Conservation (phyloP, 129 eudicot genomes). For the Flaveria ramosissima region DNA sequence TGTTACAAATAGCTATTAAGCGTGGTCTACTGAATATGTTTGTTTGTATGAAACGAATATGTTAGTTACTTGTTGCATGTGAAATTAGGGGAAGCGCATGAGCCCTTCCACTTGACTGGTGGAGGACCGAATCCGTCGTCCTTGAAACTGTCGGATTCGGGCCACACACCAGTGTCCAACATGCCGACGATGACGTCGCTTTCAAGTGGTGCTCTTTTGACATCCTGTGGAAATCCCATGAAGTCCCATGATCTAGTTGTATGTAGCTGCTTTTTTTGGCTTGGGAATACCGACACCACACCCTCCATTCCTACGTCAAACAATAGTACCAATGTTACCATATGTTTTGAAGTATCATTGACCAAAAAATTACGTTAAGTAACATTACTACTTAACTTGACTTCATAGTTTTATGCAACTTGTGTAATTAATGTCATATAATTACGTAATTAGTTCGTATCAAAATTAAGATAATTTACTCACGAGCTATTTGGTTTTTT, state of each 20-base stretch:
- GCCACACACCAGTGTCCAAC: slow-evolving; percentile 56
- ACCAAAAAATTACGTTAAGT: neutral
- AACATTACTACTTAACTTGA: neutral
- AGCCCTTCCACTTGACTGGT: slow-evolving; percentile 55
- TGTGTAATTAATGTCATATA: too few species aligned
- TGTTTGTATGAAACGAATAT: too few species aligned
- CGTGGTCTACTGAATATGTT: too few species aligned
- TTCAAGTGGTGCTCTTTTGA: slow-evolving; percentile 35
- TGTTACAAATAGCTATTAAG: too few species aligned
- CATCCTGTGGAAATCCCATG: slow-evolving; percentile 47
- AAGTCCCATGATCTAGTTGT: slow-evolving; percentile 82
- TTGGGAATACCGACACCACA: slow-evolving; percentile 68
- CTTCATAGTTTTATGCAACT: neutral
- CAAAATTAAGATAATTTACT: neutral
- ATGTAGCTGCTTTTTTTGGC: slow-evolving; percentile 45
- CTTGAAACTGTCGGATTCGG: slow-evolving; percentile 49
- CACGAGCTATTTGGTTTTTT: slow-evolving; percentile 42
- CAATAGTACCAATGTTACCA: neutral
- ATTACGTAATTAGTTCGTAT: neutral
- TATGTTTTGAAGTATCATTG: neutral
- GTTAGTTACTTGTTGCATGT: slow-evolving; percentile 52
- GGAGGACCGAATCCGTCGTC: slow-evolving; percentile 57
- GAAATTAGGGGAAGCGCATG: slow-evolving; percentile 44
- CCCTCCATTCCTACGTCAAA: slow-evolving; percentile 48
- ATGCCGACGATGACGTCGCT: slow-evolving; percentile 48